Evolutionary conservation across 2,329 filamentous ascomycete genomes (phyloP), one percentile per base, ranked within the genome.

Genomic region (Botrytis fabae): DNA sequence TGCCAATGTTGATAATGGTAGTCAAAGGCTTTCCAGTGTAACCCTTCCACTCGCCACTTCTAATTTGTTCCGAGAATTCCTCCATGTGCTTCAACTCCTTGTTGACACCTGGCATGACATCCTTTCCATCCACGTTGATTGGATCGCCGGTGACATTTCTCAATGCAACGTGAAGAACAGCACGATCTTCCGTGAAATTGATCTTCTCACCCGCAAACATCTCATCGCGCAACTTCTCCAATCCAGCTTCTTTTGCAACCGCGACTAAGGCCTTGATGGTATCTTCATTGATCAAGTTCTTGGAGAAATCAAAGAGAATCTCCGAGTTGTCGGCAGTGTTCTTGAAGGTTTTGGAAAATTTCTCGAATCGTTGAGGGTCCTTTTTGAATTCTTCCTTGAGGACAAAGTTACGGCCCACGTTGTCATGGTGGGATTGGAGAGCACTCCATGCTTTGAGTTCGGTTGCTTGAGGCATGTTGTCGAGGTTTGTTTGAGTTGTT

Each of bases 121-220:
- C 95, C 84, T 94, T 86, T 75, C 95, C 95, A 77, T 98, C 92
- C 46, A 98, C 96, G 84, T 93, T 86, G 86, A 92, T 91, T 40
- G 88, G 90, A 88, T 93, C 90, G 82, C 93, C 94, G 82, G 90
- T 88, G 76, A 94, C 91, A 83, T 99, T 99, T 82, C 96, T 92
- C 81, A 99, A 89, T 66, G 96, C 96, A 78, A 93, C 89, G 85
- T 99, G 96, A 86, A 97, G 97, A 77, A 99, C 96, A 77, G 96
- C 96, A 77, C 96, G 92, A 82, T 95, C 87, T 87, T 99, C 96
- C 74, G 96, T 99, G 86, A 98, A 98, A 89, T 99, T 99, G 88
- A 99, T 98, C 89, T 97, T 95, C 82, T 98, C 93, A 79, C 96
- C 96, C 73, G 90, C 91, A 85, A 99, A 99, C 95, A 99, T 97